Evolutionary conservation across 495 filamentous ascomycete species (phyloP).

Genomic region (Aspergillus baeticus): DNA sequence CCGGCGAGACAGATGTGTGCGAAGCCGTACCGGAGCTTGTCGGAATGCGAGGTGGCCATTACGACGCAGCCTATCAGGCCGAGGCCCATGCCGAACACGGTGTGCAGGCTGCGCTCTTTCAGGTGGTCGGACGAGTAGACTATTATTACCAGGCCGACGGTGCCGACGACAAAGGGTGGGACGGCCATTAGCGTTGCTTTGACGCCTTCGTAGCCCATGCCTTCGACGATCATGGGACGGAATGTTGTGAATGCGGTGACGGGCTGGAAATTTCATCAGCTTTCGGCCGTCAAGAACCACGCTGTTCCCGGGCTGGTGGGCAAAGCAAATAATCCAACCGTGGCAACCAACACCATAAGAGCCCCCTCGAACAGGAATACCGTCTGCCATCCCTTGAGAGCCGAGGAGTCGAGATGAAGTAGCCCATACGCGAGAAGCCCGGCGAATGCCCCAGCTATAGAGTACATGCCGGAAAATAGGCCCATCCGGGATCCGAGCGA

Average conservation of each 20-base stretch:
- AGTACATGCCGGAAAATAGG: slow-evolving; percentile 1
- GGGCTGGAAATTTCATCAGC: background rate
- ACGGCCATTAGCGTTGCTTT: slow-evolving; percentile 8
- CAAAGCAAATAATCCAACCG: background rate
- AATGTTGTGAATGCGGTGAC: slow-evolving; percentile 7
- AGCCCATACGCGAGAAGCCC: background rate
- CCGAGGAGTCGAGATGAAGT: background rate
- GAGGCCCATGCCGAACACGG: slow-evolving; percentile 7
- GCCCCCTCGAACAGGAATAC: slow-evolving; percentile 1
- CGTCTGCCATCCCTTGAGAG: background rate
- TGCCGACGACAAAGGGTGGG: slow-evolving; percentile 4
- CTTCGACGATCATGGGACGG: slow-evolving; percentile 1
- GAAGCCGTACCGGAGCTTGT: slow-evolving; percentile 6
- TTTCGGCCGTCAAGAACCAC: background rate
- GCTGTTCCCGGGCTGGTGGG: background rate
- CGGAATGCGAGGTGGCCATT: background rate
- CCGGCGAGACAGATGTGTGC: slow-evolving; percentile 5
- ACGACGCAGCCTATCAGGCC: slow-evolving; percentile 2
- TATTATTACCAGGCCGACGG: background rate
- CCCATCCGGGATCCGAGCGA: slow-evolving; percentile 1
- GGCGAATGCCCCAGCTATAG: background rate
- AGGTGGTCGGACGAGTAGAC: slow-evolving; percentile 6
- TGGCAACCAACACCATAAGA: background rate
- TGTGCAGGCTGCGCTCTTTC: slow-evolving; percentile 3
- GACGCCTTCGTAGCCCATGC: slow-evolving; percentile 3